These are phyloP conservation scores for Solanum commersonii DNA, from an alignment of 257 asterid species.

Conservation along the genomic window DNA sequence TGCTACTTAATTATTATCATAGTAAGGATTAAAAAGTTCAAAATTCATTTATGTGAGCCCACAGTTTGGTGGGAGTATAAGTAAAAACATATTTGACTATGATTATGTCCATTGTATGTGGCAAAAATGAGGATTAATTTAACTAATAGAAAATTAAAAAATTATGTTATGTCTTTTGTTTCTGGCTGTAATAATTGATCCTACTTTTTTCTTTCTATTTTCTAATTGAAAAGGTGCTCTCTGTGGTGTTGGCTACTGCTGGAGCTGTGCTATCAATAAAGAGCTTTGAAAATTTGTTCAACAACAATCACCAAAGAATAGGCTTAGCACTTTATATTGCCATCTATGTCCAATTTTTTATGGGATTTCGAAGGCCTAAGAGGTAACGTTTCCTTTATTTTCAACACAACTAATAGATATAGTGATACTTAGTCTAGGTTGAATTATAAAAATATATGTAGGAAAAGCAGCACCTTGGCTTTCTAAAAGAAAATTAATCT, in stretches of 20 bases:
- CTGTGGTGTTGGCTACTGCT: constrained; percentile 50
- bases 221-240: constrained; percentile 28
- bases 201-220: background rate
- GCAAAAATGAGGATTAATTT: background rate
- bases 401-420: background rate
- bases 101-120: background rate
- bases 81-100: background rate
- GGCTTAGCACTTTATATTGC: constrained; percentile 77
- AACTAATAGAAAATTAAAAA: background rate
- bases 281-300: constrained; percentile 68
- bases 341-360: constrained; percentile 45
- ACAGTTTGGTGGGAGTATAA: constrained; percentile 20
- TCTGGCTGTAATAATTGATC: background rate
- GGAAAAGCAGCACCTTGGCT: background rate
- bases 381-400: constrained; percentile 24
- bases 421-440: background rate
- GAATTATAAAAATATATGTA: background rate
- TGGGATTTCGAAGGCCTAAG: constrained; percentile 56
- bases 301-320: constrained; percentile 68
- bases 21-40: constrained; percentile 4
- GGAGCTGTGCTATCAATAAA: constrained; percentile 67
- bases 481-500: background rate
- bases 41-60: constrained; percentile 22
- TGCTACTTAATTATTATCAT: constrained; percentile 39
- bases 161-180: background rate